Conservation (phyloP, 1,284 basidiomycete species). For the Bjerkandera adusta region DNA sequence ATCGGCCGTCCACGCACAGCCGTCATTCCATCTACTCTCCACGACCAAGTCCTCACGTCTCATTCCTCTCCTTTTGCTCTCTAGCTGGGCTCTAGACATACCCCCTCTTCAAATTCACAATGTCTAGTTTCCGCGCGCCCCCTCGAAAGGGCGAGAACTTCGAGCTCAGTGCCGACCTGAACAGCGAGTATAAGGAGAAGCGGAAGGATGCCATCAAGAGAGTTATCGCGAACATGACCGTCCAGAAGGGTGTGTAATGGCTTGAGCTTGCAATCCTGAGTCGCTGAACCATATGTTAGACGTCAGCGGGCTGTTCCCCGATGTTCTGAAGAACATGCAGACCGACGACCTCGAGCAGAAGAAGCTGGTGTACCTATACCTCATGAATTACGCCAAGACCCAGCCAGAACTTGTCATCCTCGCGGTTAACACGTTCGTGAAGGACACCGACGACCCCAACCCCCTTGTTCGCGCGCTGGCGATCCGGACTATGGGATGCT, state of each 20-base stretch:
- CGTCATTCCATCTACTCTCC: neutral
- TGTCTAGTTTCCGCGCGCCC: constrained; percentile 50
- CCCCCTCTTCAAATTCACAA: constrained; percentile 8
- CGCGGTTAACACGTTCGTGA: constrained; percentile 98
- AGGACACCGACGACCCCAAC: constrained; percentile 95
- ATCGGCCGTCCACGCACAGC: neutral
- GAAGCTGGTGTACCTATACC: constrained; percentile 96
- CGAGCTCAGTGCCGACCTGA: constrained; percentile 92
- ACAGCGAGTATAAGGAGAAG: constrained; percentile 93
- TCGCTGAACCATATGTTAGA: constrained; percentile 44
- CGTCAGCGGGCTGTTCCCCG: constrained; percentile 94
- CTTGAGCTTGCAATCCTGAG: neutral
- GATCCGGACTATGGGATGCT: constrained; percentile 96
- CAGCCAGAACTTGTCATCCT: constrained; percentile 98
- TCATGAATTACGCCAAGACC: constrained; percentile 98
- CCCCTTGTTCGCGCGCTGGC: constrained; percentile 95
- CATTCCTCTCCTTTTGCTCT: neutral
- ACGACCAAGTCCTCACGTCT: neutral
- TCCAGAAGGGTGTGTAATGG: constrained; percentile 76
- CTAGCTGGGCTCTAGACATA: neutral
- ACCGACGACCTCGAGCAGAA: constrained; percentile 94
- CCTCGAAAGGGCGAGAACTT: constrained; percentile 89
- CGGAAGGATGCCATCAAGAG: constrained; percentile 98
- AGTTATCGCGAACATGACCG: constrained; percentile 94
- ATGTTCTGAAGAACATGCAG: constrained; percentile 99